Evolutionary conservation across 306 rosid species (phyloP), one percentile per base, ranked within the genome.

Genomic region (Calophaca sinica): DNA sequence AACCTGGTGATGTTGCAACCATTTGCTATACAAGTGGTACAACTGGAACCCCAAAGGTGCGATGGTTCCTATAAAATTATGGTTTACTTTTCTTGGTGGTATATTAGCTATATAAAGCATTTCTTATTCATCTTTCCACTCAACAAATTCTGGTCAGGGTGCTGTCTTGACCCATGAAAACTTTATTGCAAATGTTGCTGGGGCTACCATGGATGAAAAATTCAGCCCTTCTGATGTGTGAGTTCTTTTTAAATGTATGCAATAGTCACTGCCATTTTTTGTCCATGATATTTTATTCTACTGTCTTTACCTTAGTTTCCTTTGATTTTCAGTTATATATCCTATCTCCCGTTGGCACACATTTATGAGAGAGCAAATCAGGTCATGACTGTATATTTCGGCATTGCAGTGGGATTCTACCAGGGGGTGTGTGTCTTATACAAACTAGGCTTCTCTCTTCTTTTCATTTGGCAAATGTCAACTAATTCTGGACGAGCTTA

Each of bases 11-110:
- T 79, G 74, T 90, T 54, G 96, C 93, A 78, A 92, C 99, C 65
- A 82, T 96, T 80, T 96, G 99, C 87, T 96, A 96, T 79, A 96
- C 99, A 26, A 96, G 99, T 78, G 99, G 99, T 70, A 96, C 99
- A 74, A 96, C 99, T 78, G 99, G 99, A 84, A 92, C 97, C 50
- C 99, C 99, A 46, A 96, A 96, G 97, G 99, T 92, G 77, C 7
- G 60, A 26, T 38, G 33, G 48, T 49, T 53, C 42, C 69, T 31
- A 15, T 68, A 68, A 78, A 76, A 64, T 15, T 50, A 45, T 44
- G 9, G 72, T 77, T 73, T 72, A 76, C 62, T 73, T 75, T 80
- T 75, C 59, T 68, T 78, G 60, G 35, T 70, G 51, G 57, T 45
- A 54, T 74, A 61, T 62, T 70, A 49, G 45, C 55, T 73, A 5